Percentiles rank a stretch among this genome's conserved stretches.
These are phyloP conservation scores for Paramecium pentaurelia DNA, from an alignment of 73 alveolate genomes.

Conservation along the genomic window DNA sequence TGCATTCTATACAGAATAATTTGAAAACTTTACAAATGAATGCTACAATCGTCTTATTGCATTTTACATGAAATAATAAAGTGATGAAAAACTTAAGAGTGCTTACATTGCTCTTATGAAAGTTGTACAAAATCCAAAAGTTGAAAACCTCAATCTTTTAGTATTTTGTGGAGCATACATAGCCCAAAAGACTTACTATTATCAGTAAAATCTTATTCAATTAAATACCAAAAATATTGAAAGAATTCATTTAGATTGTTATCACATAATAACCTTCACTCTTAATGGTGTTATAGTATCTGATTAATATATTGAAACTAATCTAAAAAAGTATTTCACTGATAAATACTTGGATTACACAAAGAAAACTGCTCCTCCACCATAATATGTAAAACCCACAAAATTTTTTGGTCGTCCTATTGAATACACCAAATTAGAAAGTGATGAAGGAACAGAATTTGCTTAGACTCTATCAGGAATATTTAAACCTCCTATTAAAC, in stretches of 20 bases:
- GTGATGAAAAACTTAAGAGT: background rate
- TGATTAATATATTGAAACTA: constrained; percentile 4
- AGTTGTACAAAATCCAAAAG: constrained; percentile 3
- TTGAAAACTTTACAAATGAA: background rate
- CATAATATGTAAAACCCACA: constrained; percentile 13
- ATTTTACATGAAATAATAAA: background rate
- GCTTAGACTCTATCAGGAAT: constrained; percentile 2
- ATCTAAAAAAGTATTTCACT: background rate
- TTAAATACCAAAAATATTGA: background rate
- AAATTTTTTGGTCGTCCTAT: constrained; percentile 8
- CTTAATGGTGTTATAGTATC: constrained; percentile 37
- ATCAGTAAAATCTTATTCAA: background rate
- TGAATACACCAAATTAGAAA: background rate
- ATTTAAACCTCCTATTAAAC: background rate
- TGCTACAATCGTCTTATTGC: background rate
- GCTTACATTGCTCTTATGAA: background rate
- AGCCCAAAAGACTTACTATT: background rate
- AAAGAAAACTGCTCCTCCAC: background rate
- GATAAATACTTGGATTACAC: background rate
- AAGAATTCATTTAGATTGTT: constrained; percentile 16
- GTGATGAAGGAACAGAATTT: constrained; percentile 11
- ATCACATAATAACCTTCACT: background rate
- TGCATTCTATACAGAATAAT: background rate
- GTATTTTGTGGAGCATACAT: background rate
- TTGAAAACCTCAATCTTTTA: background rate